Base-by-base conservation (phyloP, 352 stramenopile genomes). In the Labyrinthula sp. region DNA sequence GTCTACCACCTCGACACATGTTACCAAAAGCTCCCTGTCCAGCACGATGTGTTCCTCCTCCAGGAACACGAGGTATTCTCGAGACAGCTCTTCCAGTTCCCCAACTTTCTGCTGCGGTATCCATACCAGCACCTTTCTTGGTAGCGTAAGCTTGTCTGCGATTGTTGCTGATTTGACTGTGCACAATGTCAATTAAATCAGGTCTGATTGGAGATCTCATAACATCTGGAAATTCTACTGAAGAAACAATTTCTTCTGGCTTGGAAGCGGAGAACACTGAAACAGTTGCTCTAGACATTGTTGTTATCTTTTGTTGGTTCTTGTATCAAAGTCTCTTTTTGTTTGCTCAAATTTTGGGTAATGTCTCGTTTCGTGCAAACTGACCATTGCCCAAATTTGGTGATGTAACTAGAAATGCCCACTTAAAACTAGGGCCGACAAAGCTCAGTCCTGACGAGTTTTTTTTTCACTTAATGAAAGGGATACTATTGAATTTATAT, bases 161-260 rank as follows among this genome's bases (percentile, higher is more conserved):
- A 75, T 98, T 98, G 80, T 98, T 98, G 69, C 82, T 82, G 72
- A 98, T 94, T 75, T 96, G 93, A 30, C 80, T 95, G 77, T 97
- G 88, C 33, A 98, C 89, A 61, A 95, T 95, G 60, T 93, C 87
- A 57, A 98, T 86, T 39, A 98, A 75, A 70, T 98, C 89, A 40
- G 85, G 80, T 62, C 89, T 84, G 66, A 98, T 93, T 43, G 89
- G 89, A 26, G 88, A 83, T 56, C 79, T 92, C 72, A 95, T 90
- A 56, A 96, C 84, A 38, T 67, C 72, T 23, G 86, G 86, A 29
- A 96, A 76, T 54, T 73, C 69, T 43, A 89, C 73, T 64, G 89
- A 77, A 57, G 68, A 68, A 33, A 68, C 47, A 45, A 91, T 82
- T 35, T 80, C 63, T 26, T 63, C 63, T 23, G 39, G 37, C 48